These are phyloP conservation scores for Penicillium pancosmium DNA, from an alignment of 495 filamentous ascomycete species.

Conservation along the genomic window DNA sequence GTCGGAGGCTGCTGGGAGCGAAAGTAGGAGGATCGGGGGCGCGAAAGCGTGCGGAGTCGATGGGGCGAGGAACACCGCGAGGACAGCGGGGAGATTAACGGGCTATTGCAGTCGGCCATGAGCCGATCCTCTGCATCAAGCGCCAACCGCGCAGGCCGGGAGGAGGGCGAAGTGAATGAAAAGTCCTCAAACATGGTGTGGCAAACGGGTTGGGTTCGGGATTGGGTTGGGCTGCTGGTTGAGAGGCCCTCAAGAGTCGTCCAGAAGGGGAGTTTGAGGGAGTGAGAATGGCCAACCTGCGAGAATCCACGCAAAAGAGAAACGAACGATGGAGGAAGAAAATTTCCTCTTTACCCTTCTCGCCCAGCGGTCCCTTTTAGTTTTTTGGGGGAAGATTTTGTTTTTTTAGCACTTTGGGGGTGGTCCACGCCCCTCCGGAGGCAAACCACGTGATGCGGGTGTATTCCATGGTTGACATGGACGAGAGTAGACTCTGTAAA, in stretches of 20 bases:
- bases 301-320: background rate
- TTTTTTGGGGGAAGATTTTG: background rate
- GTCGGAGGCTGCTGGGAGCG: conserved; percentile 44
- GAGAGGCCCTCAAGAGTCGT: background rate
- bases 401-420: background rate
- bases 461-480: conserved; percentile 3
- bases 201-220: background rate
- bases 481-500: background rate
- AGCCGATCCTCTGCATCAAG: conserved; percentile 43
- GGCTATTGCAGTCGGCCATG: conserved; percentile 44
- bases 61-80: conserved; percentile 51
- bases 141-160: conserved; percentile 35
- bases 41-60: conserved; percentile 38
- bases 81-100: conserved; percentile 46
- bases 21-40: conserved; percentile 40
- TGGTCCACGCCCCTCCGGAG: conserved; percentile 6
- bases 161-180: conserved; percentile 48
- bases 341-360: background rate
- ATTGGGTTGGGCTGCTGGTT: background rate
- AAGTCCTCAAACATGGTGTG: conserved; percentile 51
- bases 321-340: background rate
- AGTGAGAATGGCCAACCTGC: background rate
- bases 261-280: background rate
- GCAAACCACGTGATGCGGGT: conserved; percentile 4
- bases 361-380: background rate